These are phyloP conservation scores for Oenanthe javanica DNA, from an alignment of 140 eudicot species.

Conservation along the genomic window DNA sequence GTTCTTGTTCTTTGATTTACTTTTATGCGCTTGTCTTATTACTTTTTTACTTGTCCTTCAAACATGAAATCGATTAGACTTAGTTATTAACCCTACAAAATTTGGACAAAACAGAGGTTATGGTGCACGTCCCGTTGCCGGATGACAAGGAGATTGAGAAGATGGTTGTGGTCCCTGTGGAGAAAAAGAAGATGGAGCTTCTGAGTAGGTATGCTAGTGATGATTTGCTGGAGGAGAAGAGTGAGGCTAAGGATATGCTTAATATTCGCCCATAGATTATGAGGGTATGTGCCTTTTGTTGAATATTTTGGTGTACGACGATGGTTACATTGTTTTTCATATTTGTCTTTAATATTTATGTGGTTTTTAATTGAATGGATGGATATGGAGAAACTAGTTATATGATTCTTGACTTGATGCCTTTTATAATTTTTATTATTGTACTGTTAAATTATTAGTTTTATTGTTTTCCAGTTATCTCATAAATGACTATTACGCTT, in stretches of 20 bases:
- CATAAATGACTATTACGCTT: too few relatives aligned
- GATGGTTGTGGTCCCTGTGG: slow-evolving; percentile 79
- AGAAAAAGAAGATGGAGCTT: slow-evolving; percentile 92
- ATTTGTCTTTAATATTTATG: background rate
- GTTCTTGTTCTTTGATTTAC: too few relatives aligned
- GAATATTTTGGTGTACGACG: too few relatives aligned
- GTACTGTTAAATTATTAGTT: background rate
- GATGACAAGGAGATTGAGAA: slow-evolving; percentile 91
- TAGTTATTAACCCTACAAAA: too few relatives aligned
- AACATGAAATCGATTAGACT: too few relatives aligned
- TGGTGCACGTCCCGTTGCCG: slow-evolving; percentile 86
- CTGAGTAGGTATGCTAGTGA: slow-evolving; percentile 68
- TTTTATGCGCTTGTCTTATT: too few relatives aligned
- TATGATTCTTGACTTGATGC: background rate
- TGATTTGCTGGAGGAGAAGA: slow-evolving; percentile 70
- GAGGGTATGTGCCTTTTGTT: slow-evolving; percentile 10
- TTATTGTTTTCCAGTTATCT: background rate
- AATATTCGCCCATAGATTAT: slow-evolving; percentile 63
- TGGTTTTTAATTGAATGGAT: background rate
- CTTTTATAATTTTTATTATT: background rate
- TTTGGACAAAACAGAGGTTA: slow-evolving; percentile 60
- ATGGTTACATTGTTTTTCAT: too few relatives aligned
- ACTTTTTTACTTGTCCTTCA: too few relatives aligned
- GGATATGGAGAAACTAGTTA: background rate
- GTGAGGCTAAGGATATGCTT: slow-evolving; percentile 78